A percentile compares a stretch with the other conserved stretches of the same genome.
These are phyloP conservation scores for Solioccasus polychromus DNA, from an alignment of 768 basidiomycete species.

Conservation along the genomic window DNA sequence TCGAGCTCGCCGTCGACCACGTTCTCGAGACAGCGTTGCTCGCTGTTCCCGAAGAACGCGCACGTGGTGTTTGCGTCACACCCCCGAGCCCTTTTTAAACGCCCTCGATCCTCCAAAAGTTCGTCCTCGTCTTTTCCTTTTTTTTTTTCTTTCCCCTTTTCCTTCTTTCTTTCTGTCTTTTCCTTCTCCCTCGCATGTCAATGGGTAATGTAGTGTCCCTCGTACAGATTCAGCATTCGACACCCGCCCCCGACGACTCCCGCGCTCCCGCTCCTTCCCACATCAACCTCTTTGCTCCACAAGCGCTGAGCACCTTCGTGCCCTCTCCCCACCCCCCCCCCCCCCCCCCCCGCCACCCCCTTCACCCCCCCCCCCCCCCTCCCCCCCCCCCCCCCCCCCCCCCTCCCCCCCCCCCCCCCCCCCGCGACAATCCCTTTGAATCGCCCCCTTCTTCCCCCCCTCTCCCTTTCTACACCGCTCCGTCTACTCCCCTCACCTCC, in stretches of 20 bases:
- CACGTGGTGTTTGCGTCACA: slow-evolving; percentile 32
- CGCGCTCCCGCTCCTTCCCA: slow-evolving; percentile 30
- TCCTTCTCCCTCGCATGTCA: slow-evolving; percentile 7
- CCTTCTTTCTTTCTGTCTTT: slow-evolving; percentile 15
- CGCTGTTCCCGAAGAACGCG: no score
- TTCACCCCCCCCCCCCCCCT: slow-evolving; percentile 37
- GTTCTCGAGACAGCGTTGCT: slow-evolving; percentile 14
- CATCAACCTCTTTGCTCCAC: slow-evolving; percentile 32
- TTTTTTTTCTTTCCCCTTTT: slow-evolving; percentile 28
- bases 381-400: slow-evolving; percentile 44
- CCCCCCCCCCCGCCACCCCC: slow-evolving; percentile 33
- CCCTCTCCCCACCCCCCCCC: slow-evolving; percentile 34
- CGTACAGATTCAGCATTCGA: slow-evolving; percentile 26
- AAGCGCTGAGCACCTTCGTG: slow-evolving; percentile 29
- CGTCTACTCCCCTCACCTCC: slow-evolving; percentile 42
- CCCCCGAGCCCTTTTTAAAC: slow-evolving; percentile 9
- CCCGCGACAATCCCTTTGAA: slow-evolving; percentile 36
- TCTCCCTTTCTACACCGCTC: slow-evolving; percentile 47
- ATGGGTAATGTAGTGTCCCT: slow-evolving; percentile 35
- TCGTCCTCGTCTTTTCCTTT: slow-evolving; percentile 29
- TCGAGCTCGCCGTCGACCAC: slow-evolving; percentile 20
- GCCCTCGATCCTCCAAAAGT: slow-evolving; percentile 19
- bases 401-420: slow-evolving; percentile 40
- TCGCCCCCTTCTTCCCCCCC: slow-evolving; percentile 38
- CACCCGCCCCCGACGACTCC: slow-evolving; percentile 16